Evolutionary conservation across 163 green algal species (phyloP).

Genomic region (Scenedesmus sp.): DNA sequence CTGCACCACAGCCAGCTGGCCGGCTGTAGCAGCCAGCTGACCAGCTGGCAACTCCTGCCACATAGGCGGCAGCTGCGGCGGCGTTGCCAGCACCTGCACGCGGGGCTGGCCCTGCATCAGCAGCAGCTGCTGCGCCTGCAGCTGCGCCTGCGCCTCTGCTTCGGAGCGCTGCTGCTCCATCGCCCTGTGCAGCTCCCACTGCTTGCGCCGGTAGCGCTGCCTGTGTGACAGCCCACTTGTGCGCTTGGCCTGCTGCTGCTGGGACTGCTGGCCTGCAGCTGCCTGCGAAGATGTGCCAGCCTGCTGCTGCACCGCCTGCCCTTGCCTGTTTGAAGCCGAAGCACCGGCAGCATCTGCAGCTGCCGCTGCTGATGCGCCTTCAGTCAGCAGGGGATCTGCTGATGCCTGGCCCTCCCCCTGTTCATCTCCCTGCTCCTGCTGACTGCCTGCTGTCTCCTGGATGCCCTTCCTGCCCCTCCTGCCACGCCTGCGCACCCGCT

Average conservation of each 20-base stretch:
- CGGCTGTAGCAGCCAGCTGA: neutral
- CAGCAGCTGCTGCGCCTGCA: neutral
- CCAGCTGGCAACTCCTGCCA: neutral
- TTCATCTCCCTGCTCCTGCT: neutral
- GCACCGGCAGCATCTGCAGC: neutral
- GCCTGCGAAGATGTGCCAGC: neutral
- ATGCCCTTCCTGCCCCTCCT: neutral
- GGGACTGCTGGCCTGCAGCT: neutral
- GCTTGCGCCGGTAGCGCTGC: slow-evolving; percentile 35
- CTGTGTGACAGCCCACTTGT: slow-evolving; percentile 21
- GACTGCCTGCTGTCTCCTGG: neutral
- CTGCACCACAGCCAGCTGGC: neutral
- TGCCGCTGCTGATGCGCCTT: neutral
- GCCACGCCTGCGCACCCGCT: neutral
- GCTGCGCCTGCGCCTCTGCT: neutral
- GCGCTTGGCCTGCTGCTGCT: slow-evolving; percentile 17
- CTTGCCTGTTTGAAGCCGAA: neutral
- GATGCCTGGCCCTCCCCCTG: neutral
- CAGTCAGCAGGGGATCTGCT: neutral
- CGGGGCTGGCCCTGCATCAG: neutral
- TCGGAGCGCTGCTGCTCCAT: slow-evolving; percentile 14
- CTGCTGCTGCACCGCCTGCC: neutral
- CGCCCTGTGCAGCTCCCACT: slow-evolving; percentile 33
- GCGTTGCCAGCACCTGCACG: neutral
- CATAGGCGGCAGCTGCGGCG: neutral